These are phyloP conservation scores for Teunomyces cretensis DNA, from an alignment of 805 yeast species.

Conservation along the genomic window DNA sequence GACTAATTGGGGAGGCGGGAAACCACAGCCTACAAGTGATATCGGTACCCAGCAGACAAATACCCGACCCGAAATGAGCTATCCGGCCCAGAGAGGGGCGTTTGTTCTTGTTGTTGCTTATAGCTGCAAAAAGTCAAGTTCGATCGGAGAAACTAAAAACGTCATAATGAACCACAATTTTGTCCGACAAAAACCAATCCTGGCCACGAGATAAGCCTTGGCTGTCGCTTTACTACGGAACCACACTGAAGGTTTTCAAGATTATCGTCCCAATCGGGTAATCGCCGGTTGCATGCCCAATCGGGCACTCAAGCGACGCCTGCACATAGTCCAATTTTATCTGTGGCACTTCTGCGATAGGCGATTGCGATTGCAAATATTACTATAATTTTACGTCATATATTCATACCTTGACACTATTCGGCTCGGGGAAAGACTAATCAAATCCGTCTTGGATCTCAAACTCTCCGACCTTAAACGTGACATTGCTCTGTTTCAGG, in stretches of 20 bases:
- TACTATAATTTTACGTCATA: background rate
- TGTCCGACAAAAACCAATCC: no score
- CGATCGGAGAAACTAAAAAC: no score
- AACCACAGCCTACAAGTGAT: no score
- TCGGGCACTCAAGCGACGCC: background rate
- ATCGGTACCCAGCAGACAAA: background rate
- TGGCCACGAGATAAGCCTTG: no score
- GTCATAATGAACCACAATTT: no score
- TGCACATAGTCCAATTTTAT: background rate
- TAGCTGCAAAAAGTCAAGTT: no score
- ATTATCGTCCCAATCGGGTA: background rate
- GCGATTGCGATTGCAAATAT: background rate
- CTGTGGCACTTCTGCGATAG: background rate
- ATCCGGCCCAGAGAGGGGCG: no score
- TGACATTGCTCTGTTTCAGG: slow-evolving; percentile 22
- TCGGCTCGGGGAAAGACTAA: background rate
- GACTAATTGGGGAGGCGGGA: no score
- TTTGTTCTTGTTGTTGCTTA: no score
- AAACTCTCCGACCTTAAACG: slow-evolving; percentile 28
- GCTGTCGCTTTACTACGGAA: no score
- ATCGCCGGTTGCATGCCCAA: background rate
- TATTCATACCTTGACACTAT: background rate
- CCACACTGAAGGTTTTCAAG: background rate
- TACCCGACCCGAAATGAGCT: no score
- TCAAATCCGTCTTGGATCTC: slow-evolving; percentile 29